Percentiles rank a stretch among this genome's conserved stretches.
phyloP scores from a whole-genome alignment of 108 stramenopile genomes.

The Skeletonema potamos region DNA sequence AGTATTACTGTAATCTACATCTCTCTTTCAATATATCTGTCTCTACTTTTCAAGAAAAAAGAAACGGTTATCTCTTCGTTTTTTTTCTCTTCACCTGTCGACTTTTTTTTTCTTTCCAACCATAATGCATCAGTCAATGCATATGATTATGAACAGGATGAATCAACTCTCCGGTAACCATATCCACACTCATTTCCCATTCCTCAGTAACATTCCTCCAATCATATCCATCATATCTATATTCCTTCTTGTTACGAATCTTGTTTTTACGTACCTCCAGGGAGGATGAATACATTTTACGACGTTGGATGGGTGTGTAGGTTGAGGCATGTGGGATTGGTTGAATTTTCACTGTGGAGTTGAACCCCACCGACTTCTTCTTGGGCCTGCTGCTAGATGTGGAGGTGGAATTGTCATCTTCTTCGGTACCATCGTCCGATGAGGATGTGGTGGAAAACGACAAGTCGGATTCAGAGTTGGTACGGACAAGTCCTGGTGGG shows the following conservation, averaged over 20 bases:
- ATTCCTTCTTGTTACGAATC: slow-evolving; percentile 45
- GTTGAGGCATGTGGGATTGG: slow-evolving; percentile 33
- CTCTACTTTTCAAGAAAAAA: neutral
- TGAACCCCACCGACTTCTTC: slow-evolving; percentile 26
- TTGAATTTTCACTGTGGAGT: slow-evolving; percentile 7
- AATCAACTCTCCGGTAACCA: slow-evolving; percentile 27
- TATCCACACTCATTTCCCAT: slow-evolving; percentile 30
- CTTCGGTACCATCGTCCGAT: slow-evolving; percentile 2
- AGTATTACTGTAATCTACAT: neutral
- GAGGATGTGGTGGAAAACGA: neutral
- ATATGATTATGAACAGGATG: slow-evolving; percentile 40
- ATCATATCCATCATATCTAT: slow-evolving; percentile 39
- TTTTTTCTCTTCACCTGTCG: neutral
- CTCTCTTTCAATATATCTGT: neutral
- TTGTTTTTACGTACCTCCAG: slow-evolving; percentile 42
- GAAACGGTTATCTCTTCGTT: neutral
- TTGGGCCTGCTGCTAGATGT: slow-evolving; percentile 1
- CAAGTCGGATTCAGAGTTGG: neutral
- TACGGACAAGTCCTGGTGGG: slow-evolving; percentile 18
- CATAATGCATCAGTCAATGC: neutral
- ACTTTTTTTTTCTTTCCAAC: too few species aligned
- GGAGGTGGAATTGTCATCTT: slow-evolving; percentile 14
- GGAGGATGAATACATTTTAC: slow-evolving; percentile 30
- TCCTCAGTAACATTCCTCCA: slow-evolving; percentile 54
- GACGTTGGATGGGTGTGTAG: slow-evolving; percentile 17